A percentile compares a stretch with the other conserved stretches of the same genome.
phyloP scores from a whole-genome alignment of 2,329 filamentous ascomycete genomes.

The Aspergillus sp. region DNA sequence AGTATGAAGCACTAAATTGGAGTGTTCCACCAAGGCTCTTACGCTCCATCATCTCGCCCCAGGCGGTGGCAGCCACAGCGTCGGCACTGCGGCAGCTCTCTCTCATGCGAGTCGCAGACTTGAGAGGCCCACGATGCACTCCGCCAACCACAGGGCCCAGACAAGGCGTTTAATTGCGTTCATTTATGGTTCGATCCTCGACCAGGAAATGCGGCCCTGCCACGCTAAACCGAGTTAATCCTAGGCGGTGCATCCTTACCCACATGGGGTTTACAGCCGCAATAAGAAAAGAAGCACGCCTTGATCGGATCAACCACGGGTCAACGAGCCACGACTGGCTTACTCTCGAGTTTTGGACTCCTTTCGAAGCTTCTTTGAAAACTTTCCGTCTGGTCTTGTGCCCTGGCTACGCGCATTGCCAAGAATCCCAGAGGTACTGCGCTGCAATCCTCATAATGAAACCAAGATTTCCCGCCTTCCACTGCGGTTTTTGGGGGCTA shows the following conservation, averaged over 20 bases:
- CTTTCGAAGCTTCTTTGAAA: constrained; percentile 11
- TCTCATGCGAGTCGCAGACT: neutral
- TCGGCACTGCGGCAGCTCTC: too few species aligned
- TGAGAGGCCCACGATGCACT: neutral
- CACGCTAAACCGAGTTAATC: constrained; percentile 10
- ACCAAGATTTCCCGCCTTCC: neutral
- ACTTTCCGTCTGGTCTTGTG: constrained; percentile 6
- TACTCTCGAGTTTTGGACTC: neutral
- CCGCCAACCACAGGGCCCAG: constrained; percentile 12
- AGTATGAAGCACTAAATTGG: neutral
- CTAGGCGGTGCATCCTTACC: constrained; percentile 12
- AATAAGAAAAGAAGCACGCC: constrained; percentile 17
- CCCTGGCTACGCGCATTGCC: constrained; percentile 5
- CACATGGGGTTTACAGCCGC: constrained; percentile 19
- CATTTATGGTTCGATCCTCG: constrained; percentile 13
- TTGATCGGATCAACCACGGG: neutral
- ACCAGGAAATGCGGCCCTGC: neutral
- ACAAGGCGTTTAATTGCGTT: constrained; percentile 14
- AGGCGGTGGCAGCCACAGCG: neutral
- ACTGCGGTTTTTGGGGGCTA: constrained; percentile 13
- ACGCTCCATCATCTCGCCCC: constrained; percentile 3
- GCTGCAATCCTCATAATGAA: neutral
- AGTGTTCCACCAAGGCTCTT: neutral
- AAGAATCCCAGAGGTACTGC: constrained; percentile 4
- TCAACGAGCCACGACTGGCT: constrained; percentile 10